Evolutionary conservation across 495 filamentous ascomycete species (phyloP), one percentile per base, ranked within the genome.

Genomic region (Talaromyces trachyspermus): DNA sequence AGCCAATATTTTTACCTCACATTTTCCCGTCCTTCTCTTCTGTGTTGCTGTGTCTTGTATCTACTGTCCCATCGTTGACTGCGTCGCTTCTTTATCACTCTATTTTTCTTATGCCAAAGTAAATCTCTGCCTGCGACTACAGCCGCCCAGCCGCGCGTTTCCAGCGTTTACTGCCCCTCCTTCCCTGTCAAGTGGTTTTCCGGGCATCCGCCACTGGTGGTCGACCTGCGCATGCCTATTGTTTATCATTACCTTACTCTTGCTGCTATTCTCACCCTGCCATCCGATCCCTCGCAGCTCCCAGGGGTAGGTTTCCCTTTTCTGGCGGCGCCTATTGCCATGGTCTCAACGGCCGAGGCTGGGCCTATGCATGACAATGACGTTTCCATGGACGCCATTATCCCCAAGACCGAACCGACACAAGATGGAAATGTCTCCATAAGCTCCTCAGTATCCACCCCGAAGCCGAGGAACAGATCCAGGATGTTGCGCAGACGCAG

Each of bases 401-500:
- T 68, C 49, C 71, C 71, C 45, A 76, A 76, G 55, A 54, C 68
- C 39, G 73, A 76, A 53, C 64, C 65, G 7, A 46, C 61, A 14
- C 63, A 61, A 23, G 73, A 77, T 54, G 61, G 58, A 17, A 55
- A 52, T 4, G 72, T 68, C 44, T 74, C 70, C 12, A 65, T 73
- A 63, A 69, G 65, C 49, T 72, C 71, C 17, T 57, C 57, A 2
- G 69, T 71, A 32, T 77, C 74, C 17, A 75, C 71, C 79, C 78
- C 8, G 80, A 84, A 52, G 68, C 70, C 2, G 81, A 83, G 46
- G 67, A 63, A n/a, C 78, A 76, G 49, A 72, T 62, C 3, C 79
- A 80, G 54, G 79, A 83, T 55, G 60, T 71, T 26, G 68, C 73
- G 42, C 76, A 77, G 60, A 76, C 74, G 47, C 85, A 86, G 62